Evolutionary conservation across 2,329 filamentous ascomycete genomes (phyloP), one percentile per base, ranked within the genome.

Genomic region (Arthrobotrys conoides): DNA sequence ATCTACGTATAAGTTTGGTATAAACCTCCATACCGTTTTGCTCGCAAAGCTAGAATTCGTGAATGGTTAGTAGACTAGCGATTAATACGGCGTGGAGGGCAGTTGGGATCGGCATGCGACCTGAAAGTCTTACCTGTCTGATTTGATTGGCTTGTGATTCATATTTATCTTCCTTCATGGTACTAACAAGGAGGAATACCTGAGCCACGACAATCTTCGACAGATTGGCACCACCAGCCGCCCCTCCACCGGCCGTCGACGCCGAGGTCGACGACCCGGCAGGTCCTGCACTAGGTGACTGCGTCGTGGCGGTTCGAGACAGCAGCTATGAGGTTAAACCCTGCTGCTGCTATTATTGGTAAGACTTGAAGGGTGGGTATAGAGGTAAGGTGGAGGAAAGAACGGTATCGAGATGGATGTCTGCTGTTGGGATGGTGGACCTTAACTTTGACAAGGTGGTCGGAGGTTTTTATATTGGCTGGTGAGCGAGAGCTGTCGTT

Each of bases 1-100:
- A 88, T 85, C 95, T 93, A 85, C 93, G 91, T 86, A 99, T 97
- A 85, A 96, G 97, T 87, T 94, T 96, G 79, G 93, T 91, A 85
- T 94, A 97, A 84, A 97, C 94, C 88, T 99, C 96, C 95, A 99
- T 99, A 84, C 94, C 94, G 94, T 97, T 91, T 83, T 95, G 94
- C 90, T 97, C 91, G 87, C 98, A 92, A 84, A 98, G 91, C 93
- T 97, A 81, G n/a, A 80, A 41, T 61, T 3, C 27, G 12, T 6
- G 27, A 27, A 6, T 63, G 14, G 33, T 77, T 24, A 77, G 65
- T 41, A 59, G 3, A 6, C 55, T 1, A 22, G 20, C 24, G 9
- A 10, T 18, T 22, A 12, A 5, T 6, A 9, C 3, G 14, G 27
- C 49, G 22, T 4, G 16, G 8, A 36, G 22, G 24, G 6, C n/a